Conservation (phyloP, 2,329 filamentous ascomycete genomes). For the Aspergillus sp. region DNA sequence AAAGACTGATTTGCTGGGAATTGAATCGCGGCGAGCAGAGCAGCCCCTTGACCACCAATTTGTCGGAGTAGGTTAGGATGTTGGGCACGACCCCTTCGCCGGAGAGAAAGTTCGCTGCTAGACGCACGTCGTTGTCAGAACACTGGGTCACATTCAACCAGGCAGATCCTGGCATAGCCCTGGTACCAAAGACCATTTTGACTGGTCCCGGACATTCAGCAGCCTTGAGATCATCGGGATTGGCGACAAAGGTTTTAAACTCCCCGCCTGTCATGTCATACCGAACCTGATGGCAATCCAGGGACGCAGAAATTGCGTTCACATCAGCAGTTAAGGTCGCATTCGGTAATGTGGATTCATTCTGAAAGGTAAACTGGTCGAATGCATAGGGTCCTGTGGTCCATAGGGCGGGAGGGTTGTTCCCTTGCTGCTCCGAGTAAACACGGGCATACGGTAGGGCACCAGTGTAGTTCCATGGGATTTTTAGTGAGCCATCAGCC, state of each 20-base stretch:
- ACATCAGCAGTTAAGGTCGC: background rate
- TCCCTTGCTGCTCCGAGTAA: background rate
- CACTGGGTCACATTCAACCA: background rate
- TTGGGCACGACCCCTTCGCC: no score
- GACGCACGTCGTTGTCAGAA: background rate
- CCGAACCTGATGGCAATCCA: background rate
- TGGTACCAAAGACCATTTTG: background rate
- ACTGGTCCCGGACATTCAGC: background rate
- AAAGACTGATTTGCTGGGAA: background rate
- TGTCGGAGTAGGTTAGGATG: background rate
- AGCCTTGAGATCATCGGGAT: background rate
- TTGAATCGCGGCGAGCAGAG: background rate
- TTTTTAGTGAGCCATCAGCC: background rate
- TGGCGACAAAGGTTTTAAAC: background rate
- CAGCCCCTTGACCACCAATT: background rate
- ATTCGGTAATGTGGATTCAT: background rate
- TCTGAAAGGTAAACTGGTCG: background rate
- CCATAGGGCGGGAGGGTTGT: background rate
- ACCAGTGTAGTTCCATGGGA: slow-evolving; percentile 2
- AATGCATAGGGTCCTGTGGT: slow-evolving; percentile 1
- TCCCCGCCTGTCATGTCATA: background rate
- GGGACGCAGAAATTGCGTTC: background rate
- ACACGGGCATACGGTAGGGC: slow-evolving; percentile 1
- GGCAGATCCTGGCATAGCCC: background rate
- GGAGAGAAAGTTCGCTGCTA: background rate